These are phyloP conservation scores for Didymella arachidicola DNA, from an alignment of 2,329 filamentous ascomycete genomes.

Conservation along the genomic window DNA sequence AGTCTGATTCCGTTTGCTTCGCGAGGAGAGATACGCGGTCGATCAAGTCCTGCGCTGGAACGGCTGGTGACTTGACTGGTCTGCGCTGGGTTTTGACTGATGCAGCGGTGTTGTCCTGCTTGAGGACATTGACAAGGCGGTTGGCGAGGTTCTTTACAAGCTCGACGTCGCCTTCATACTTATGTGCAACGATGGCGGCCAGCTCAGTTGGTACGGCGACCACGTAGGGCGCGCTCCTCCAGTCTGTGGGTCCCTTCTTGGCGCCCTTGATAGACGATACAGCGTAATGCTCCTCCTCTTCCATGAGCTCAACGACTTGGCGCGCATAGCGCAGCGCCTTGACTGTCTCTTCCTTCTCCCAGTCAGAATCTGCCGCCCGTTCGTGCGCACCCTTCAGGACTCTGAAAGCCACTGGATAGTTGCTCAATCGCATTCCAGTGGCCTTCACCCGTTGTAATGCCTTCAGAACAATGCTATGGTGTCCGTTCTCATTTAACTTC, in stretches of 20 bases:
- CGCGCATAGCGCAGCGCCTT: slow-evolving; percentile 52
- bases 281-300: slow-evolving; percentile 51
- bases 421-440: slow-evolving; percentile 36
- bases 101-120: slow-evolving; percentile 36
- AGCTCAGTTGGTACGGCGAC: slow-evolving; percentile 56
- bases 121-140: slow-evolving; percentile 48
- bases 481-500: slow-evolving; percentile 27
- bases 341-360: slow-evolving; percentile 48
- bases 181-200: slow-evolving; percentile 51
- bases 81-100: not conserved
- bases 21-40: slow-evolving; percentile 9
- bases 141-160: slow-evolving; percentile 52
- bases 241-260: slow-evolving; percentile 37
- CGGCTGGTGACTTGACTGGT: not conserved
- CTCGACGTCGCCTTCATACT: slow-evolving; percentile 49
- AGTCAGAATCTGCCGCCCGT: slow-evolving; percentile 44
- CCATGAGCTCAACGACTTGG: slow-evolving; percentile 52
- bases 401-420: slow-evolving; percentile 36
- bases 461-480: slow-evolving; percentile 42
- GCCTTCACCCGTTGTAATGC: slow-evolving; percentile 36
- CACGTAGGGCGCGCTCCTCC: slow-evolving; percentile 44
- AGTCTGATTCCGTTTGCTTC: slow-evolving; percentile 22
- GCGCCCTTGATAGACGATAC: slow-evolving; percentile 8
- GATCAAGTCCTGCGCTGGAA: slow-evolving; percentile 10
- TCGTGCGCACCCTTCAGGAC: slow-evolving; percentile 50